phyloP scores from a whole-genome alignment of 2,329 filamentous ascomycete species.

The Ciborinia camelliae region DNA sequence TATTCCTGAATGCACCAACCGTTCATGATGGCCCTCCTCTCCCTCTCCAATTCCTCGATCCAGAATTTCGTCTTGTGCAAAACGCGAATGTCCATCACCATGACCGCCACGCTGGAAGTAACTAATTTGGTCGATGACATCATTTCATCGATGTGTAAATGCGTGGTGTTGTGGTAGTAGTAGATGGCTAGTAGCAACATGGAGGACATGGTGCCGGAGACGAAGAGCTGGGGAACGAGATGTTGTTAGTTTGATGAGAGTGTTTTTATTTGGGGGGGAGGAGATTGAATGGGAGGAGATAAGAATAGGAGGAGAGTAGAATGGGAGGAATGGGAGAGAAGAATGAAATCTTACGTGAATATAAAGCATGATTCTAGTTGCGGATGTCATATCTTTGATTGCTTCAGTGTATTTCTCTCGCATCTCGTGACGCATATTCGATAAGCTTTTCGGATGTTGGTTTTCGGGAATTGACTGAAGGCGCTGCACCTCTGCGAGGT shows the following conservation, averaged over 20 bases:
- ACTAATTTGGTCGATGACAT: no score
- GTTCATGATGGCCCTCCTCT: not conserved
- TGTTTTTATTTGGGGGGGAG: not conserved
- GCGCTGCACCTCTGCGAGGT: not conserved
- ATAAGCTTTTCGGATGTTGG: not conserved
- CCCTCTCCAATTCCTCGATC: not conserved
- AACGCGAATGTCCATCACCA: not conserved
- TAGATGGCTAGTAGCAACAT: not conserved
- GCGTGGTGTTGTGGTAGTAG: not conserved
- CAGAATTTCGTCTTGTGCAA: not conserved
- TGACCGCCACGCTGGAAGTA: not conserved
- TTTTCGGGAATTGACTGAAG: not conserved
- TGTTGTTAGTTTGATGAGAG: not conserved
- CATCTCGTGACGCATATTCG: not conserved
- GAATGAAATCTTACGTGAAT: not conserved
- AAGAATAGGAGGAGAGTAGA: not conserved
- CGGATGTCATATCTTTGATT: slow-evolving; percentile 3
- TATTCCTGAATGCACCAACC: no score
- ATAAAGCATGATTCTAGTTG: not conserved
- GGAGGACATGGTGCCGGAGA: not conserved
- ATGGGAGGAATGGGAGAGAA: not conserved
- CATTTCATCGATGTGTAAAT: no score
- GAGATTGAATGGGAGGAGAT: not conserved
- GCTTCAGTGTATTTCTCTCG: not conserved
- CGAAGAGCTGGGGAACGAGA: not conserved